phyloP scores from a whole-genome alignment of 345 rosid genomes.

The Euphorbia pulcherrima region DNA sequence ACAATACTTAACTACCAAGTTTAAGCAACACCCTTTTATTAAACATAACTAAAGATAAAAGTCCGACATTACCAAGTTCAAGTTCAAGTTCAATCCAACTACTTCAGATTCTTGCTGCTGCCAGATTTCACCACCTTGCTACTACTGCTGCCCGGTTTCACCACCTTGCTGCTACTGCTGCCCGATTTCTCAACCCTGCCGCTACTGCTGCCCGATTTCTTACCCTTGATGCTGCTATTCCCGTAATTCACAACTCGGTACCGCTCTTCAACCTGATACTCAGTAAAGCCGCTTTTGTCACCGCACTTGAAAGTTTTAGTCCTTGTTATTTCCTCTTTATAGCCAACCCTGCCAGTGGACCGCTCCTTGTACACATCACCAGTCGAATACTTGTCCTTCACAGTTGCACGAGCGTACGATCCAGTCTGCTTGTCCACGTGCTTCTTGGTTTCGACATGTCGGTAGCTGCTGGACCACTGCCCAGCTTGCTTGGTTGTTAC shows the following conservation, averaged over 20 bases:
- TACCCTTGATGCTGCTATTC: background rate
- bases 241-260: constrained; percentile 1
- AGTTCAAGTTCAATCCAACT: too few species aligned
- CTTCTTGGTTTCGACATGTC: too few species aligned
- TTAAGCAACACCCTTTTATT: too few species aligned
- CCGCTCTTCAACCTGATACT: constrained; percentile 11
- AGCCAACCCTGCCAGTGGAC: constrained; percentile 8
- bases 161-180: too few species aligned
- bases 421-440: constrained; percentile 7
- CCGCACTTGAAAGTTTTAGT: constrained; percentile 12
- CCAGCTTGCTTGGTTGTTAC: too few species aligned
- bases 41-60: too few species aligned
- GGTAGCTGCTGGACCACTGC: background rate
- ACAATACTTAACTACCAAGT: too few species aligned
- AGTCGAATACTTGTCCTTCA: constrained; percentile 2
- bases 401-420: background rate
- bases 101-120: background rate
- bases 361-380: constrained; percentile 17
- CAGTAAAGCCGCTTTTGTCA: constrained; percentile 16
- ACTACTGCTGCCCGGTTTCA: too few species aligned
- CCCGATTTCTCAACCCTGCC: too few species aligned
- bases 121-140: too few species aligned
- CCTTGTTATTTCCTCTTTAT: constrained; percentile 18
- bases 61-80: too few species aligned
- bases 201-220: too few species aligned